phyloP scores from a whole-genome alignment of 768 basidiomycete genomes.

The Auriscalpium orientale region DNA sequence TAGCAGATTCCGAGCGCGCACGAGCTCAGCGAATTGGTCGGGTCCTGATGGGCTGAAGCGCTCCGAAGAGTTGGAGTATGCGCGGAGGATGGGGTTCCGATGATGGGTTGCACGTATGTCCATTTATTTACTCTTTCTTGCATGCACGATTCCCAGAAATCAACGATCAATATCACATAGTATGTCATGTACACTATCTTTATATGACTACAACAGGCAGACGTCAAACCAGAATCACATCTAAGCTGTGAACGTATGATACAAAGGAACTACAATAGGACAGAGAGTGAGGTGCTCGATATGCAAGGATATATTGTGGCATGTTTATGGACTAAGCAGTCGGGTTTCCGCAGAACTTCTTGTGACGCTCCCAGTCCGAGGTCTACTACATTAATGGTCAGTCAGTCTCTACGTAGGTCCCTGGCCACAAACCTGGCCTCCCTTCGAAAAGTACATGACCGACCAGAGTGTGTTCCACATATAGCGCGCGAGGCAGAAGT shows the following conservation, averaged over 20 bases:
- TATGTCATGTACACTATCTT: background rate
- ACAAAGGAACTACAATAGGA: no score
- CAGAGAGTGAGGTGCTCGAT: no score
- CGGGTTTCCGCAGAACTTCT: constrained; percentile 17
- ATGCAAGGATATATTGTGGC: no score
- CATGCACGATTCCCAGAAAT: background rate
- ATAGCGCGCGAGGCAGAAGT: no score
- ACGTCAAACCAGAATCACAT: no score
- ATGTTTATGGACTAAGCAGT: background rate
- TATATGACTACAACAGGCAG: no score
- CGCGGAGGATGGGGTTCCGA: constrained; percentile 82
- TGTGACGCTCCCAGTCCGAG: constrained; percentile 26
- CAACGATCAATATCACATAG: background rate
- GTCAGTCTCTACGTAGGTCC: background rate
- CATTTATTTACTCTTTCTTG: background rate
- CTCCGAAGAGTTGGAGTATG: constrained; percentile 84
- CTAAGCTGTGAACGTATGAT: no score
- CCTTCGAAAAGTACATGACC: constrained; percentile 20
- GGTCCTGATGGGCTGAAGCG: constrained; percentile 82
- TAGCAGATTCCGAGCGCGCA: constrained; percentile 79
- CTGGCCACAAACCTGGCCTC: constrained; percentile 19
- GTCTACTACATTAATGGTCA: constrained; percentile 10
- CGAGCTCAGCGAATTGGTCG: constrained; percentile 94
- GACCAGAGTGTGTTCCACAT: no score
- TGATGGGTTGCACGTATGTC: constrained; percentile 6